Evolutionary conservation across 2,329 filamentous ascomycete species (phyloP), one percentile per base, ranked within the genome.

Genomic region (Dothistroma septosporum): DNA sequence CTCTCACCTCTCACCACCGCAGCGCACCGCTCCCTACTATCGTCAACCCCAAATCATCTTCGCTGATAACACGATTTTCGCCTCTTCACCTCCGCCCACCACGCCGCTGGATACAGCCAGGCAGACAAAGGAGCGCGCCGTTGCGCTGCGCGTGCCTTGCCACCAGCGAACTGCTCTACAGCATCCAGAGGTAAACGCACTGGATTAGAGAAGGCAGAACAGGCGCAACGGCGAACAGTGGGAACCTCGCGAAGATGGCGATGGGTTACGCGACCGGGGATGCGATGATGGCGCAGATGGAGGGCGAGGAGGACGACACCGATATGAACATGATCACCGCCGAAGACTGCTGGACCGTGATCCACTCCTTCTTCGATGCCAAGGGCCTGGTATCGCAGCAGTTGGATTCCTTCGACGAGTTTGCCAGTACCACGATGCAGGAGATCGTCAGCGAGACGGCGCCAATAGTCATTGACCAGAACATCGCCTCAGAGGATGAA

Each of bases 271-370:
- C 64, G 24, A 63, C 63, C 52, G 66, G 63, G 41, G 65, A 68
- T 55, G 59, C 66, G 48, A 69, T 66, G 66, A 64, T 62, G 59
- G 62, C 61, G 48, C 62, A 60, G 61, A 61, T 63, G 48, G 63
- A 63, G 31, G 55, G 49, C 47, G 63, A 61, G 41, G 68, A 69
- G 7, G 60, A 64, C n/a, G 64, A 64, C 16, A 68, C 70, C 32
- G 69, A 70, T 44, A 58, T 62, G 46, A 66, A 64, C 60, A 62
- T 65, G 69, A 96, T 97, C 79, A 96, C 92, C 28, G 91, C 92
- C 63, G 94, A 97, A 80, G 95, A 99, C 78, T 97, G 92, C 81
- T 99, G 95, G 94, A 90, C 89, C 66, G 93, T 97, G 72, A 97
- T 99, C 75, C 92, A 90, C 59, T 90, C 94, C 10, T 97, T 97